Conservation (phyloP, 805 yeast species). For the Suhomyces faveliae region DNA sequence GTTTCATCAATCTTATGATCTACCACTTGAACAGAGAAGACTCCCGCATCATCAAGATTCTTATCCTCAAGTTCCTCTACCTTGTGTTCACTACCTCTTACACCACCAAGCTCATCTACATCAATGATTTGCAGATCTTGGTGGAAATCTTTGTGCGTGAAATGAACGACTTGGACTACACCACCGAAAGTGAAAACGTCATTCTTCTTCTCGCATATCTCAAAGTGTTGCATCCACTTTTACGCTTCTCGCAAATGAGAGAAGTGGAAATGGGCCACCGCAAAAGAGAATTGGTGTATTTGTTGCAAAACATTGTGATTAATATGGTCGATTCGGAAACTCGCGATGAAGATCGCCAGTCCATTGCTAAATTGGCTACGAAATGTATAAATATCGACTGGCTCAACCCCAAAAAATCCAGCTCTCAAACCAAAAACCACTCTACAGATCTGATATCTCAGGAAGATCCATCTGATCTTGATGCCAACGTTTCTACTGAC, state of each 20-base stretch:
- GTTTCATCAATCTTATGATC: conserved; percentile 59
- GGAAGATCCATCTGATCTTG: conserved; percentile 3
- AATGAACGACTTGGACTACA: conserved; percentile 61
- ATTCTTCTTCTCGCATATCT: conserved; percentile 48
- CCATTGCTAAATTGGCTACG: conserved; percentile 31
- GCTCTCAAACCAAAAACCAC: neutral
- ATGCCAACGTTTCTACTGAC: conserved; percentile 19
- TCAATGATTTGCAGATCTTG: conserved; percentile 81
- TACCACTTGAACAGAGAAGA: conserved; percentile 71
- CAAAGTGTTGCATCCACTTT: conserved; percentile 69
- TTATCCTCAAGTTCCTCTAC: conserved; percentile 77
- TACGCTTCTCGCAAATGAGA: conserved; percentile 60
- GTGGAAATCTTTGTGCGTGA: conserved; percentile 83
- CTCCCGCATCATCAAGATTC: conserved; percentile 68
- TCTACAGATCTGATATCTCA: neutral
- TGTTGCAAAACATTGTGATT: conserved; percentile 48
- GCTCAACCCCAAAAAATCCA: conserved; percentile 15
- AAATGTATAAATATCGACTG: conserved; percentile 35
- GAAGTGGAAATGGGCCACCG: conserved; percentile 55
- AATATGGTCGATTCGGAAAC: conserved; percentile 18
- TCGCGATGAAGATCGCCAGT: conserved; percentile 15
- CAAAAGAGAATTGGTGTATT: conserved; percentile 47
- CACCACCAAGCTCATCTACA: conserved; percentile 68
- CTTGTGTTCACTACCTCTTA: conserved; percentile 64
- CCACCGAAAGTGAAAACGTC: conserved; percentile 61